Conservation (phyloP, 805 yeast species). For the Priceomyces castillae region DNA sequence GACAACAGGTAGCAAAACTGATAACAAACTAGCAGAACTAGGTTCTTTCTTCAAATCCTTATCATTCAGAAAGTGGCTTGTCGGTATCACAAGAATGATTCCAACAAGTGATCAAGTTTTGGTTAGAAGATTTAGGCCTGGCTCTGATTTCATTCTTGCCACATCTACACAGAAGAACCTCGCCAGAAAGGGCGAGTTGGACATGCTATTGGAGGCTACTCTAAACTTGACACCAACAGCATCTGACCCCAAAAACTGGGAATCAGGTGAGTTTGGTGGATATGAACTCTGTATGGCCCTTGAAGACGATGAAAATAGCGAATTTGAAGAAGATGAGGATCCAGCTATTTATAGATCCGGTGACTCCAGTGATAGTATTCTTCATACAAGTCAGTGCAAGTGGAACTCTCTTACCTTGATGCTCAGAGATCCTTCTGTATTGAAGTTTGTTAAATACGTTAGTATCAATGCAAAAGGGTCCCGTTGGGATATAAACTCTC, state of each 20-base stretch:
- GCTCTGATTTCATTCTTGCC: conserved; percentile 89
- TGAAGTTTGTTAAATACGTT: conserved; percentile 90
- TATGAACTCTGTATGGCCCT: conserved; percentile 87
- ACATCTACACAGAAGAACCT: conserved; percentile 51
- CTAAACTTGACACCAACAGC: conserved; percentile 73
- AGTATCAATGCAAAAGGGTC: conserved; percentile 85
- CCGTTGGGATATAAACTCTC: conserved; percentile 84
- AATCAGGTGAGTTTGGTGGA: conserved; percentile 87
- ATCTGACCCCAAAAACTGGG: conserved; percentile 65
- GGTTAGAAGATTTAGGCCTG: conserved; percentile 89
- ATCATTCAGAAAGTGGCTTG: conserved; percentile 69
- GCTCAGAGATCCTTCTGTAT: conserved; percentile 79
- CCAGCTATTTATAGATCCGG: conserved; percentile 74
- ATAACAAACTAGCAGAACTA: conserved; percentile 48
- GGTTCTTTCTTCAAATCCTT: conserved; percentile 57
- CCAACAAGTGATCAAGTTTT: conserved; percentile 66
- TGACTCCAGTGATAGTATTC: conserved; percentile 66
- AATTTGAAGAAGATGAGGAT: conserved; percentile 57
- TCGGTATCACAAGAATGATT: conserved; percentile 55
- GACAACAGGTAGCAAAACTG: conserved; percentile 21
- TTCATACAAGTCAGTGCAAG: conserved; percentile 73
- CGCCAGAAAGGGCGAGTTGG: conserved; percentile 36
- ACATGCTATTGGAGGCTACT: conserved; percentile 70
- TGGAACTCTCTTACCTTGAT: conserved; percentile 81
- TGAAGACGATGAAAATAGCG: conserved; percentile 45